Conservation (phyloP, 2,329 filamentous ascomycete species). For the Saccharata proteae region DNA sequence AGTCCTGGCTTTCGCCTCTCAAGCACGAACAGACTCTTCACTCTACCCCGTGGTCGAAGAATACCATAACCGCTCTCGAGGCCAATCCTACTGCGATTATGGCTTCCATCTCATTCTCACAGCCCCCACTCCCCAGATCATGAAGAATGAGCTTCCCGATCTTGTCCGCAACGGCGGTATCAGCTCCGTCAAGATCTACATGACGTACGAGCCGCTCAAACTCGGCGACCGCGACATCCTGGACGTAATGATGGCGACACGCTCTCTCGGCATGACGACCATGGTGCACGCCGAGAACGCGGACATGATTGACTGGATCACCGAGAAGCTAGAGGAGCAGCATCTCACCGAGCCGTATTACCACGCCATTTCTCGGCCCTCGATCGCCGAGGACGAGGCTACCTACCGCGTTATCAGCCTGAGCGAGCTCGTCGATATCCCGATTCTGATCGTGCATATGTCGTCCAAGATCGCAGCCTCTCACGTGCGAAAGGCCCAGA, state of each 20-base stretch:
- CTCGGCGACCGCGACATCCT: slow-evolving; percentile 34
- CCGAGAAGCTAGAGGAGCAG: slow-evolving; percentile 25
- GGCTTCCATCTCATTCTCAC: slow-evolving; percentile 42
- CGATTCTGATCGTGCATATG: slow-evolving; percentile 43
- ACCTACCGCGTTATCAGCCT: slow-evolving; percentile 40
- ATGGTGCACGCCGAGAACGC: slow-evolving; percentile 40
- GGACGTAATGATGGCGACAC: slow-evolving; percentile 36
- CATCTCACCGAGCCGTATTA: slow-evolving; percentile 32
- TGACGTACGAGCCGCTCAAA: slow-evolving; percentile 39
- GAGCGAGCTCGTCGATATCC: slow-evolving; percentile 37
- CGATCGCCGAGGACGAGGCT: slow-evolving; percentile 24
- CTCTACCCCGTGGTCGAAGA: slow-evolving; percentile 34
- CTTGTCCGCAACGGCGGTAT: slow-evolving; percentile 31
- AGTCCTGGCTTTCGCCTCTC: slow-evolving; percentile 44
- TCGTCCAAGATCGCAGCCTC: slow-evolving; percentile 25
- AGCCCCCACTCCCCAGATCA: slow-evolving; percentile 30
- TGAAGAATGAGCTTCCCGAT: slow-evolving; percentile 30
- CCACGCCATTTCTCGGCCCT: slow-evolving; percentile 22
- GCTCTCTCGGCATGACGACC: slow-evolving; percentile 34
- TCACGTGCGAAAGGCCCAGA: slow-evolving; percentile 24
- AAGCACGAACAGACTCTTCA: slow-evolving; percentile 34
- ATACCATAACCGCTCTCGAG: slow-evolving; percentile 34
- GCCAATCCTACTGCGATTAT: slow-evolving; percentile 44
- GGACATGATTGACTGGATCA: slow-evolving; percentile 39
- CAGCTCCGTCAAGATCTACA: slow-evolving; percentile 40